A percentile compares a stretch with the other conserved stretches of the same genome.
Evolutionary conservation across 2,329 filamentous ascomycete species (phyloP).

Genomic region (Ilyonectria destructans): DNA sequence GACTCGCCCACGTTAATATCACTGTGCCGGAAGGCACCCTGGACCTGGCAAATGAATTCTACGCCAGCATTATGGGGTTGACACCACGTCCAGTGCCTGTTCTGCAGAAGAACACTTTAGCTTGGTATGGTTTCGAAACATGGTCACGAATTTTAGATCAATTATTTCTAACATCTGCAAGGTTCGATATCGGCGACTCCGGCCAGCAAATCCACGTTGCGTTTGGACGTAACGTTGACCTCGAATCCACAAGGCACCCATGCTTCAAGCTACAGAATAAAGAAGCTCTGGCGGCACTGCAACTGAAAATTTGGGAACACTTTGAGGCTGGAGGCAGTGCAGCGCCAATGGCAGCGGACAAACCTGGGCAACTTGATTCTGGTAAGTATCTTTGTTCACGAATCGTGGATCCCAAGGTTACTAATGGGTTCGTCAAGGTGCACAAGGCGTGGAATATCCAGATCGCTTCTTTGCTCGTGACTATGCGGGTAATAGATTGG

Average conservation of each 20-base stretch:
- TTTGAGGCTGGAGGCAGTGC: conserved; percentile 15
- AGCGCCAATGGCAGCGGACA: conserved; percentile 18
- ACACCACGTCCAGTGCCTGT: conserved; percentile 15
- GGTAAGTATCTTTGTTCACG: neutral
- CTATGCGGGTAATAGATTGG: conserved; percentile 21
- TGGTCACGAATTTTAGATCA: neutral
- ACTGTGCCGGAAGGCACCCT: conserved; percentile 23
- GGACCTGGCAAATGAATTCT: conserved; percentile 19
- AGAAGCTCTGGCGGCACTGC: conserved; percentile 13
- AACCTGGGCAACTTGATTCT: conserved; percentile 17
- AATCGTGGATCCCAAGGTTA: neutral
- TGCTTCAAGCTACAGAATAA: conserved; percentile 19
- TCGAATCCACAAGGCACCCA: conserved; percentile 6
- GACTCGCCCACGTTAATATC: conserved; percentile 23
- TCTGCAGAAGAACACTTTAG: conserved; percentile 14
- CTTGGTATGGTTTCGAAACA: conserved; percentile 8
- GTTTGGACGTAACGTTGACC: conserved; percentile 16
- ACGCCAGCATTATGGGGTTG: conserved; percentile 18
- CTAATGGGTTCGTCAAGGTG: conserved; percentile 15
- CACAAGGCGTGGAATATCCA: conserved; percentile 22
- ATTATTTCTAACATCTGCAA: conserved; percentile 1
- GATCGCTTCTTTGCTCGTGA: conserved; percentile 23
- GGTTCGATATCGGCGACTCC: conserved; percentile 24
- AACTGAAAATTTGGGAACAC: conserved; percentile 26
- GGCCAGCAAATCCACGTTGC: conserved; percentile 22